Conservation (phyloP, 2,329 filamentous ascomycete species). For the Trichoderma sp. region DNA sequence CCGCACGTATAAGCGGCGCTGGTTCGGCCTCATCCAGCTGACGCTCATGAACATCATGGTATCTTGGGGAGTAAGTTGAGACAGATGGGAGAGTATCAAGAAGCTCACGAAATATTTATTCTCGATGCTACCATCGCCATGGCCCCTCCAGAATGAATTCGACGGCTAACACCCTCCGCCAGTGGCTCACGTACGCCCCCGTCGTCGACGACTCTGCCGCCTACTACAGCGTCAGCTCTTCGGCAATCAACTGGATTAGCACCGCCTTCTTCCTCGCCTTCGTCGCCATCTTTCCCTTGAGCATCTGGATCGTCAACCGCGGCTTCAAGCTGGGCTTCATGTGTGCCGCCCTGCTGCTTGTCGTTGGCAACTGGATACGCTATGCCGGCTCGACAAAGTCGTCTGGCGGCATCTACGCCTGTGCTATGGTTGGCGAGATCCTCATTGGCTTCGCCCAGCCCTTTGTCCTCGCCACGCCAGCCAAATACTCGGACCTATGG, state of each 20-base stretch:
- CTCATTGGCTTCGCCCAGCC: conserved; percentile 87
- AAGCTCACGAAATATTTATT: too few species aligned
- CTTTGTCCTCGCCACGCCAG: conserved; percentile 86
- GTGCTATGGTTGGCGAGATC: conserved; percentile 89
- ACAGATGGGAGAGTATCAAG: background rate
- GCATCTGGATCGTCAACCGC: conserved; percentile 76
- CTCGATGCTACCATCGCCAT: background rate
- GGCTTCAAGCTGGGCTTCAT: conserved; percentile 81
- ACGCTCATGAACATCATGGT: conserved; percentile 89
- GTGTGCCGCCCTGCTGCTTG: conserved; percentile 68
- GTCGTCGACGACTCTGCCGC: conserved; percentile 72
- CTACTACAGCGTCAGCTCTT: conserved; percentile 76
- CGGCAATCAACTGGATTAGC: conserved; percentile 88
- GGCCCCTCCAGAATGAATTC: too few species aligned
- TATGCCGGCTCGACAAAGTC: conserved; percentile 67
- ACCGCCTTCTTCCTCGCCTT: conserved; percentile 88
- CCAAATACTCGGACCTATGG: conserved; percentile 91
- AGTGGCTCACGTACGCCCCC: conserved; percentile 91
- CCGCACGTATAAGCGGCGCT: conserved; percentile 75
- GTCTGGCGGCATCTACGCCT: conserved; percentile 66
- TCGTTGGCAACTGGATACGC: conserved; percentile 89
- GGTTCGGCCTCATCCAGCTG: conserved; percentile 83
- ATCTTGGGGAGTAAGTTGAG: conserved; percentile 83
- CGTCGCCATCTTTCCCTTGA: conserved; percentile 68
- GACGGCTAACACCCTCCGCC: background rate